Evolutionary conservation across 2,329 filamentous ascomycete genomes (phyloP).

Genomic region (Parasarocladium wereldwijsianum): DNA sequence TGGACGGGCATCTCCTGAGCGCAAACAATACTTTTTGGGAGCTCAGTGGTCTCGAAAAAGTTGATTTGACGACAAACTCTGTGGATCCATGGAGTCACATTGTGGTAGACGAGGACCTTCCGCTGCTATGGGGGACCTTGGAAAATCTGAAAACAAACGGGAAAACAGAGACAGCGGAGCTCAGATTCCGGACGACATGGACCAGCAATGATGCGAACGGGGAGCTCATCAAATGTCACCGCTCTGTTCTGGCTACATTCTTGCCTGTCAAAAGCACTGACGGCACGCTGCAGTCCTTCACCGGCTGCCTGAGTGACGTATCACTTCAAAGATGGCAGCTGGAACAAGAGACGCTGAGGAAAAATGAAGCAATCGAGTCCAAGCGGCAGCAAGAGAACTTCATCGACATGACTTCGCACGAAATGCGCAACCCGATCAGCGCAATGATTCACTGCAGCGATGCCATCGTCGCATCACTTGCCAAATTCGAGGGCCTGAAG

Average conservation of each 20-base stretch:
- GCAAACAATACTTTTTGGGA: conserved; percentile 40
- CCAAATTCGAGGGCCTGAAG: conserved; percentile 14
- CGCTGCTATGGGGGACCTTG: conserved; percentile 23
- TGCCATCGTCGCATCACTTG: conserved; percentile 42
- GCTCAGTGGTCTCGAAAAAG: conserved; percentile 31
- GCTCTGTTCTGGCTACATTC: conserved; percentile 34
- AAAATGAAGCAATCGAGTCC: conserved; percentile 41
- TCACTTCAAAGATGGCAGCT: conserved; percentile 35
- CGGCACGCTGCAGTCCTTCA: conserved; percentile 29
- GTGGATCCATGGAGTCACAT: conserved; percentile 30
- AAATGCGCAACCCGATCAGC: conserved; percentile 59
- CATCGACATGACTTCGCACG: conserved; percentile 61
- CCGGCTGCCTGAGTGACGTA: conserved; percentile 33
- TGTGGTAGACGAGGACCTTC: conserved; percentile 29
- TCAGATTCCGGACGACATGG: conserved; percentile 33
- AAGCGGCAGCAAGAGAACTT: conserved; percentile 65
- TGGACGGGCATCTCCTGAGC: conserved; percentile 31
- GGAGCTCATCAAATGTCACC: conserved; percentile 25
- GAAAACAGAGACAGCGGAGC: conserved; percentile 29
- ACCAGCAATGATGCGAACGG: conserved; percentile 28
- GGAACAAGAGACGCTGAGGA: conserved; percentile 32
- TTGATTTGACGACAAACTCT: conserved; percentile 20
- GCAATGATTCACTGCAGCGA: conserved; percentile 64
- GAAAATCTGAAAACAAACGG: conserved; percentile 23
- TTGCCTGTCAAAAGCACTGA: conserved; percentile 33